A percentile compares a stretch with the other conserved stretches of the same genome.
These are phyloP conservation scores for Xylaria cubensis DNA, from an alignment of 495 filamentous ascomycete species.

Conservation along the genomic window DNA sequence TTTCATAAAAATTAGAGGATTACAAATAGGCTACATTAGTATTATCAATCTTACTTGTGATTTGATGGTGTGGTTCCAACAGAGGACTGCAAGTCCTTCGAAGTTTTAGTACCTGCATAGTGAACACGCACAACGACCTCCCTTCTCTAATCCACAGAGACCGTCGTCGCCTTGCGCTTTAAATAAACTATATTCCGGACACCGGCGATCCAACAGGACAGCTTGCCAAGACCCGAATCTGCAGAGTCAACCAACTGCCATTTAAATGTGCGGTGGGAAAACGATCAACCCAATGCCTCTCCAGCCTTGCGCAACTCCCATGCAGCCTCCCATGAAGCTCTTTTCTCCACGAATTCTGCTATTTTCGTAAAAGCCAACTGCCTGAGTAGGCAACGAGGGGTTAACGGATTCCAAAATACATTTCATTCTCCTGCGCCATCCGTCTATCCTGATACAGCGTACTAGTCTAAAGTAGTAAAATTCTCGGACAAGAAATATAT, in stretches of 20 bases:
- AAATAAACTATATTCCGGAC: neutral
- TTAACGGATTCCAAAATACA: neutral
- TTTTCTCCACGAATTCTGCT: neutral
- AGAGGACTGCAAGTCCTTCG: neutral
- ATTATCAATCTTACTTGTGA: neutral
- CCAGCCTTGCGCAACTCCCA: neutral
- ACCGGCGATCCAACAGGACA: neutral
- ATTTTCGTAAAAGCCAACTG: neutral
- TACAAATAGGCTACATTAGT: neutral
- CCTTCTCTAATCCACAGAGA: neutral
- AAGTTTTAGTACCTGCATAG: neutral
- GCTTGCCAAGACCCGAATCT: slow-evolving; percentile 3
- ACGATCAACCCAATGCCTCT: neutral
- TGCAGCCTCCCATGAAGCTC: neutral
- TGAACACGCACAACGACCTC: neutral
- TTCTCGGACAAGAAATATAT: neutral
- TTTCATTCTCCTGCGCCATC: neutral
- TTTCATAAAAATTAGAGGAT: neutral
- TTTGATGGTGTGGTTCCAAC: neutral
- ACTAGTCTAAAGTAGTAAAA: neutral
- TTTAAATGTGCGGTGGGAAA: neutral
- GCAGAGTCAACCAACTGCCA: neutral
- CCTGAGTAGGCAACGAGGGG: no score
- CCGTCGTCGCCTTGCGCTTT: neutral
- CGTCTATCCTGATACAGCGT: neutral